Evolutionary conservation across 2,329 filamentous ascomycete species (phyloP).

Genomic region (Cladosporium sp.): DNA sequence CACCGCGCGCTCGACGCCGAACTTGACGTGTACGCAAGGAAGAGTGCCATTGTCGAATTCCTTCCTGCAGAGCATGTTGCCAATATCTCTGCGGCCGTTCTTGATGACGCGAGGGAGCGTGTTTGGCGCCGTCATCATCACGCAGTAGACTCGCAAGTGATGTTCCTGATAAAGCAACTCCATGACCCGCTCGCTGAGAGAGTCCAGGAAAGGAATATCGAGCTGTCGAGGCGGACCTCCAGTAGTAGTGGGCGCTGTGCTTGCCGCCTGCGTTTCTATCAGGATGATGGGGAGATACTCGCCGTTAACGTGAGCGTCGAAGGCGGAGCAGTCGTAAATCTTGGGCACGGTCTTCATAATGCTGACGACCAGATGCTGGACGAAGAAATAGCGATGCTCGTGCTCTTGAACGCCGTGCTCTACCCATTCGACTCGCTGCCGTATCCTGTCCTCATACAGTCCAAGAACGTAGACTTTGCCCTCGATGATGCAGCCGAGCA

Average conservation of each 20-base stretch:
- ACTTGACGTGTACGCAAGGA: constrained; percentile 96
- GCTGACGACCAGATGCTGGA: constrained; percentile 92
- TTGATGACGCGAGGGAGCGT: constrained; percentile 89
- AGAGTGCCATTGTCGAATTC: constrained; percentile 93
- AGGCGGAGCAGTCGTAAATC: constrained; percentile 96
- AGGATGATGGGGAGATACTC: constrained; percentile 95
- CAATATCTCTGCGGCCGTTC: constrained; percentile 91
- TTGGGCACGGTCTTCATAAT: constrained; percentile 95
- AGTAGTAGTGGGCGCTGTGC: constrained; percentile 81
- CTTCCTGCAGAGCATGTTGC: constrained; percentile 97
- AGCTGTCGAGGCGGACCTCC: constrained; percentile 90
- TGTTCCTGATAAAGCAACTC: constrained; percentile 93
- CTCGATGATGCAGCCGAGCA: constrained; percentile 91
- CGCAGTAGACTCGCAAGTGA: constrained; percentile 89
- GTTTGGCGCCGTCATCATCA: constrained; percentile 96
- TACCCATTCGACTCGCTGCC: constrained; percentile 97
- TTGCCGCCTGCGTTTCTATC: constrained; percentile 85
- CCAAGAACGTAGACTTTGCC: constrained; percentile 93
- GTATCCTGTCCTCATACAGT: constrained; percentile 90
- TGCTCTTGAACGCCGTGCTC: constrained; percentile 82
- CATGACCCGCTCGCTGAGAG: constrained; percentile 90
- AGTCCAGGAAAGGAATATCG: constrained; percentile 91
- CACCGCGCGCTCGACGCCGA: constrained; percentile 92
- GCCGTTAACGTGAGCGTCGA: constrained; percentile 97
- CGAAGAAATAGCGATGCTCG: constrained; percentile 97